Conservation (phyloP, 2,329 filamentous ascomycete genomes). For the Talaromyces atroroseus region DNA sequence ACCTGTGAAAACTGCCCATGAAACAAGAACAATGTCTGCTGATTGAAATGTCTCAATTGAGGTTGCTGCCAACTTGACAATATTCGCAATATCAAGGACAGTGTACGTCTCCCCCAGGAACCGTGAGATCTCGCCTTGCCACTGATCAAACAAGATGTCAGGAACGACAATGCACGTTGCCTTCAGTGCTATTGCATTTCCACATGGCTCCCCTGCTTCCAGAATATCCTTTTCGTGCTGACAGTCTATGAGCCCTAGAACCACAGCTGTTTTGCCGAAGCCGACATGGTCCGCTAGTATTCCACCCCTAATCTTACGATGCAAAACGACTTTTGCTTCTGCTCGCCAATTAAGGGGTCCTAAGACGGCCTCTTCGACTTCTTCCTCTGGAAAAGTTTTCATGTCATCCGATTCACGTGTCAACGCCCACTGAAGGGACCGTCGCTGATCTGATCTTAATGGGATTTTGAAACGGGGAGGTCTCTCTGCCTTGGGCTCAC, state of each 20-base stretch:
- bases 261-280: conserved; percentile 62
- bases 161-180: conserved; percentile 60
- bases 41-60: conserved; percentile 42
- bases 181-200: conserved; percentile 39
- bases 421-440: conserved; percentile 57
- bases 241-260: conserved; percentile 51
- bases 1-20: conserved; percentile 46
- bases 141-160: conserved; percentile 51
- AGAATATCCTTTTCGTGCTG: conserved; percentile 30
- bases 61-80: conserved; percentile 35
- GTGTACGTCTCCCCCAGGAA: conserved; percentile 43
- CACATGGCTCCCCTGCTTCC: conserved; percentile 4
- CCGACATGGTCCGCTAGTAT: conserved; percentile 60
- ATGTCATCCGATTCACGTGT: conserved; percentile 44
- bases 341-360: conserved; percentile 51
- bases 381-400: conserved; percentile 46
- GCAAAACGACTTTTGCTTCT: conserved; percentile 43
- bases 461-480: conserved; percentile 31
- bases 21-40: conserved; percentile 53
- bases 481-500: conserved; percentile 27
- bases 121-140: conserved; percentile 50
- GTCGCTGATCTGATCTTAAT: conserved; percentile 50
- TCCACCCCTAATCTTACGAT: conserved; percentile 48
- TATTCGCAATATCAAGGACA: conserved; percentile 42
- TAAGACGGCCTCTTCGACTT: conserved; percentile 53